phyloP scores from a whole-genome alignment of 2,329 filamentous ascomycete species.

The Ophiostoma perfectum region DNA sequence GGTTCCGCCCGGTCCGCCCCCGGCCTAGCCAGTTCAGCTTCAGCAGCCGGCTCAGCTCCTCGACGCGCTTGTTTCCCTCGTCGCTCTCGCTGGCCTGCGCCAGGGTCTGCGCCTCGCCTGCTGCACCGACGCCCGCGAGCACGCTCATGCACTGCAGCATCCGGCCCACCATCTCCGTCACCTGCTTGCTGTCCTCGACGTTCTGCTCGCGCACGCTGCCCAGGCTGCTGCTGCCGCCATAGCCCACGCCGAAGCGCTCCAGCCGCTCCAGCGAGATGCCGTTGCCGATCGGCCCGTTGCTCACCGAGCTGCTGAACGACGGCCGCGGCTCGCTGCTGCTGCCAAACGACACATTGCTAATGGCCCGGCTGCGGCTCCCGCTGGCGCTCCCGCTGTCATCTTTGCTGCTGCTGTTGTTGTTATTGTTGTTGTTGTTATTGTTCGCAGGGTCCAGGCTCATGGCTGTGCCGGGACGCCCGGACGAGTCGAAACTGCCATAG shows the following conservation, averaged over 20 bases:
- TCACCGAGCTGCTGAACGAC: conserved; percentile 33
- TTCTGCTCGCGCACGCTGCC: conserved; percentile 51
- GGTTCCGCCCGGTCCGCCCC: conserved; percentile 80
- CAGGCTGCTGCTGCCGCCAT: conserved; percentile 20
- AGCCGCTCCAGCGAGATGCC: conserved; percentile 3
- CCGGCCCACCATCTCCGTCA: conserved; percentile 88
- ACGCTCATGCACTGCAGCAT: conserved; percentile 97
- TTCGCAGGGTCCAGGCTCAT: conserved; percentile 35
- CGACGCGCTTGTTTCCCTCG: conserved; percentile 69
- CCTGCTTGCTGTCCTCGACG: conserved; percentile 64
- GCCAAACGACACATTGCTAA: conserved; percentile 73
- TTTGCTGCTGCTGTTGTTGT: conserved; percentile 37
- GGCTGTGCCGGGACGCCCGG: conserved; percentile 61
- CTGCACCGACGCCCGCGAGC: conserved; percentile 58
- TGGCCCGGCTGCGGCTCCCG: conserved; percentile 67
- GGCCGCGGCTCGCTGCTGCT: conserved; percentile 45
- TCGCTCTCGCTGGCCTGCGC: conserved; percentile 48
- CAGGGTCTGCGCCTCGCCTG: conserved; percentile 5
- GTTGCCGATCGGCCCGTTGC: conserved; percentile 28
- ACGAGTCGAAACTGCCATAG: conserved; percentile 30
- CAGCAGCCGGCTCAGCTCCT: conserved; percentile 75
- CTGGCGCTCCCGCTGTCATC: conserved; percentile 45
- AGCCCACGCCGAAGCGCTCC: conserved; percentile 26
- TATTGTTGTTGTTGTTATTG: conserved; percentile 38
- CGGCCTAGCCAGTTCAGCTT: conserved; percentile 97